Percentiles rank a stretch among this genome's conserved stretches.
phyloP scores from a whole-genome alignment of 208 protist genomes.

The Trypanosoma lewisi region DNA sequence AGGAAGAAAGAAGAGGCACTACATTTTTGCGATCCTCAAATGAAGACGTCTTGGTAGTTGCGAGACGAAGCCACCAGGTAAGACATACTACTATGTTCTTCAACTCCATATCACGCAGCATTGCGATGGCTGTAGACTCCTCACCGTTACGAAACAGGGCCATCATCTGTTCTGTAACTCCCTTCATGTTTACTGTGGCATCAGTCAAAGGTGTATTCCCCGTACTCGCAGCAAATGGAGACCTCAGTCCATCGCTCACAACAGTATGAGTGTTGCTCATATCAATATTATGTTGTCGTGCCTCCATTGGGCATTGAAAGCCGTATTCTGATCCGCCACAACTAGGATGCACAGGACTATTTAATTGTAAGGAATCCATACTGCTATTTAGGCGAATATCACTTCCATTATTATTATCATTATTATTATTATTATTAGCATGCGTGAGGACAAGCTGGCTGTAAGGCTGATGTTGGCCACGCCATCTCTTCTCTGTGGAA shows the following conservation, averaged over 20 bases:
- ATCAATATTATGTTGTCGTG: not conserved
- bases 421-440: not conserved
- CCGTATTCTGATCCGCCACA: not conserved
- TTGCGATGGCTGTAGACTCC: slow-evolving; percentile 37
- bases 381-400: slow-evolving; percentile 10
- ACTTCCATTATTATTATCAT: not conserved
- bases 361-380: slow-evolving; percentile 1
- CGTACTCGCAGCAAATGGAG: slow-evolving; percentile 12
- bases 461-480: slow-evolving; percentile 25
- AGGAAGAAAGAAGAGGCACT: slow-evolving; percentile 43
- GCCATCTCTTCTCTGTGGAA: not conserved
- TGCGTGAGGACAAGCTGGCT: not conserved
- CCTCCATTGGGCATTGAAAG: not conserved
- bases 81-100: slow-evolving; percentile 74
- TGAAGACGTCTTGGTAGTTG: slow-evolving; percentile 48
- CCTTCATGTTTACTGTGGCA: slow-evolving; percentile 63
- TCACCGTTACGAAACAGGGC: slow-evolving; percentile 48
- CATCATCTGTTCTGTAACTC: slow-evolving; percentile 67
- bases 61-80: slow-evolving; percentile 82
- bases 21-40: slow-evolving; percentile 64
- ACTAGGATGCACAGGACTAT: slow-evolving; percentile 14
- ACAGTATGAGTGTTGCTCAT: not conserved
- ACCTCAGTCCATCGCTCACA: slow-evolving; percentile 7
- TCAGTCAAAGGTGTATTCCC: slow-evolving; percentile 31
- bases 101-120: slow-evolving; percentile 55